Percentiles rank a stretch among this genome's conserved stretches.
These are phyloP conservation scores for Macroventuria anomochaeta DNA, from an alignment of 2,329 filamentous ascomycete genomes.

Conservation along the genomic window DNA sequence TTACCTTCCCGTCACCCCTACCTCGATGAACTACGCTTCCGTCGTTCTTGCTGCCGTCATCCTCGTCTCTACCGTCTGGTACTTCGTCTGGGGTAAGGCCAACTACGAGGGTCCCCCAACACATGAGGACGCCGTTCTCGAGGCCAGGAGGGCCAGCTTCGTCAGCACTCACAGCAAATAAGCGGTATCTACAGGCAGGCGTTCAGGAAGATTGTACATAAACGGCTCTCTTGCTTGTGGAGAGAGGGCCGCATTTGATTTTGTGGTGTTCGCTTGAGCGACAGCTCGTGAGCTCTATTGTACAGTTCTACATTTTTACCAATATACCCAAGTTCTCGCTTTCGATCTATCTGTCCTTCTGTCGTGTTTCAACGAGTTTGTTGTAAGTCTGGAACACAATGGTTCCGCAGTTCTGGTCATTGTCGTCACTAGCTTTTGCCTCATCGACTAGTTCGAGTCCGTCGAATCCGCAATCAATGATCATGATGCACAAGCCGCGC, in stretches of 20 bases:
- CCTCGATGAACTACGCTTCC: slow-evolving; percentile 74
- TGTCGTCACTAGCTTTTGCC: slow-evolving; percentile 5
- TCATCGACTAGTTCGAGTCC: background rate
- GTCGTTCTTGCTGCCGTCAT: slow-evolving; percentile 75
- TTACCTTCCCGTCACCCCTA: slow-evolving; percentile 63
- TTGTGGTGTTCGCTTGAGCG: slow-evolving; percentile 1
- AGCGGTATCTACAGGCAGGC: background rate
- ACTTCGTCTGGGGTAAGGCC: slow-evolving; percentile 71
- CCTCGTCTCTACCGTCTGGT: slow-evolving; percentile 68
- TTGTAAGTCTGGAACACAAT: background rate
- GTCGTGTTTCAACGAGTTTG: no score
- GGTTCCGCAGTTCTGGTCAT: background rate
- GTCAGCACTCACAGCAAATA: slow-evolving; percentile 30
- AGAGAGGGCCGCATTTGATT: background rate
- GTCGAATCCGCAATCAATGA: background rate
- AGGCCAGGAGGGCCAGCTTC: slow-evolving; percentile 42
- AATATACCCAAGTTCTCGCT: slow-evolving; percentile 14
- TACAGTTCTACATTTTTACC: slow-evolving; percentile 4
- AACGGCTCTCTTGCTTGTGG: background rate
- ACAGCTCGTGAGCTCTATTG: slow-evolving; percentile 1
- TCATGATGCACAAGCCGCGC: background rate
- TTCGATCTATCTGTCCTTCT: background rate
- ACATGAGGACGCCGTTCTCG: slow-evolving; percentile 41
- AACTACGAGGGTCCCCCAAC: slow-evolving; percentile 69
- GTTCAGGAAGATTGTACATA: background rate